phyloP scores from a whole-genome alignment of 2,329 filamentous ascomycete genomes.

The Knoxdaviesia proteae region DNA sequence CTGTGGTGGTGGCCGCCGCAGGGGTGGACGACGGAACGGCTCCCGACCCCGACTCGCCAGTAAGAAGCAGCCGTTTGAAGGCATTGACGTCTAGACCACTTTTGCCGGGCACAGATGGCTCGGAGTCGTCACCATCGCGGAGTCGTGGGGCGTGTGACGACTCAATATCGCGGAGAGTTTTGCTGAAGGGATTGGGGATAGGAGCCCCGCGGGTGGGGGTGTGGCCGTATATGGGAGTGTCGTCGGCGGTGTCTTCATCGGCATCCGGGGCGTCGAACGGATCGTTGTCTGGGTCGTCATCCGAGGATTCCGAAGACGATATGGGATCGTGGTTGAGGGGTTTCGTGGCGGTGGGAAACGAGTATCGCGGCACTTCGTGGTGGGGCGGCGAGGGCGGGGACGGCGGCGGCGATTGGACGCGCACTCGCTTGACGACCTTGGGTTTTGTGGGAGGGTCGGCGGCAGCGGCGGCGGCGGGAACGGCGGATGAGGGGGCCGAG shows the following conservation, averaged over 20 bases:
- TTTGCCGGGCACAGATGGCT: constrained; percentile 5
- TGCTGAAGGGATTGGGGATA: constrained; percentile 27
- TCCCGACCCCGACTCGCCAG: constrained; percentile 33
- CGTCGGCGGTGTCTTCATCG: constrained; percentile 11
- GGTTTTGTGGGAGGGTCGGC: constrained; percentile 3
- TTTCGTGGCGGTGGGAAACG: background rate
- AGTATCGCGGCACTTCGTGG: background rate
- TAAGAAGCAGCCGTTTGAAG: constrained; percentile 57
- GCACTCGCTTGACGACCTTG: constrained; percentile 45
- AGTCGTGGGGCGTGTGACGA: constrained; percentile 4
- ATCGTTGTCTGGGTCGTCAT: constrained; percentile 7
- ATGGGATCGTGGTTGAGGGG: background rate
- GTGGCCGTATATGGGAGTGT: background rate
- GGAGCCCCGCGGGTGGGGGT: constrained; percentile 1
- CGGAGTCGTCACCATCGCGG: background rate
- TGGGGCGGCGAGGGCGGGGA: constrained; percentile 24
- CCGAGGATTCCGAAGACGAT: background rate
- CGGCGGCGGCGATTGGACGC: constrained; percentile 42
- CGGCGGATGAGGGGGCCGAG: background rate
- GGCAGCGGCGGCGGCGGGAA: constrained; percentile 1
- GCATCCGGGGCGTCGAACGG: constrained; percentile 12
- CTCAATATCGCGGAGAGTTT: constrained; percentile 30
- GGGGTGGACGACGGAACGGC: background rate
- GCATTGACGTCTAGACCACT: constrained; percentile 48
- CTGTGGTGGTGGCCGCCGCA: background rate